These are phyloP conservation scores for Monilinia polystroma DNA, from an alignment of 2,329 filamentous ascomycete genomes.

Conservation along the genomic window DNA sequence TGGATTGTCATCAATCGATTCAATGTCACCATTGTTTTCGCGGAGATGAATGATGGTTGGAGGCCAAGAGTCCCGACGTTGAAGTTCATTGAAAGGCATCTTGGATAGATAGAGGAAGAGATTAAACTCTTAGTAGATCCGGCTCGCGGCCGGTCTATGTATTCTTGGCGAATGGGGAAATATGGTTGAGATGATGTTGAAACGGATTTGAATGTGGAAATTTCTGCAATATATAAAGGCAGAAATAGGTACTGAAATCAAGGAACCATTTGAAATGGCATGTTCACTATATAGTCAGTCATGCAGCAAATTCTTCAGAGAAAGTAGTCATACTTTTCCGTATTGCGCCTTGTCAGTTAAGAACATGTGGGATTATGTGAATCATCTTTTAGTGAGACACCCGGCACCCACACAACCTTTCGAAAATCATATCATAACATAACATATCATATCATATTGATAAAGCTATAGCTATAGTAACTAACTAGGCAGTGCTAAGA, in stretches of 20 bases:
- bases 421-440: conserved; percentile 1
- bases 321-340: conserved; percentile 27
- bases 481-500: conserved; percentile 17
- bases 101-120: not conserved
- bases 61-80: conserved; percentile 40
- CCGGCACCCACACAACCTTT: conserved; percentile 28
- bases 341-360: conserved; percentile 33
- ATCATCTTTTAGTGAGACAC: conserved; percentile 35
- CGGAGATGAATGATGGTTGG: conserved; percentile 38
- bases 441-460: too few relatives aligned
- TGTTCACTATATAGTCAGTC: conserved; percentile 33
- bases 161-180: conserved; percentile 22
- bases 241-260: conserved; percentile 25
- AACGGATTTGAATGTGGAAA: conserved; percentile 8
- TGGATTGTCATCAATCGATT: conserved; percentile 39
- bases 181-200: conserved; percentile 13
- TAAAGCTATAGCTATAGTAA: too few relatives aligned
- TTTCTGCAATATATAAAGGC: conserved; percentile 6
- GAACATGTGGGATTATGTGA: conserved; percentile 32
- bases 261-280: conserved; percentile 24
- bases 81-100: conserved; percentile 29
- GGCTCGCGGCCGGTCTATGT: conserved; percentile 40
- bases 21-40: conserved; percentile 27
- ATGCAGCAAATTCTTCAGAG: conserved; percentile 32
- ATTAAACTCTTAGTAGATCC: conserved; percentile 26